These are phyloP conservation scores for Xylariaceae sp. DNA, from an alignment of 2,329 filamentous ascomycete genomes.

Conservation along the genomic window DNA sequence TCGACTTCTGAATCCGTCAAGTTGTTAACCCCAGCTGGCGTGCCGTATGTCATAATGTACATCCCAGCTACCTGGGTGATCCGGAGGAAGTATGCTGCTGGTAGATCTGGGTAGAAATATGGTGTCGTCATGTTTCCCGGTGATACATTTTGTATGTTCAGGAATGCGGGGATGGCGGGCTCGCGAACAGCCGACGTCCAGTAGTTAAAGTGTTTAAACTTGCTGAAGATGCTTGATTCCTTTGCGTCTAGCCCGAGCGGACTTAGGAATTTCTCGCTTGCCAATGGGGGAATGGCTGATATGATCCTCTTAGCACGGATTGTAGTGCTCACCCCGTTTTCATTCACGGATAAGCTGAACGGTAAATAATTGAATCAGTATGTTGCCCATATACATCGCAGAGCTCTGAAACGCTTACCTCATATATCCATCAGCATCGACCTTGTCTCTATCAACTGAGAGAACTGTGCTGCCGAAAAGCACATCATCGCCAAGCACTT, in stretches of 20 bases:
- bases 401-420: neutral
- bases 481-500: slow-evolving; percentile 26
- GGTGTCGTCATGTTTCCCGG: neutral
- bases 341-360: neutral
- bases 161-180: neutral
- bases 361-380: neutral
- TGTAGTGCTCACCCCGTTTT: neutral
- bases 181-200: neutral
- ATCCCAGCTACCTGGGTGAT: neutral
- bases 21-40: slow-evolving; percentile 11
- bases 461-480: slow-evolving; percentile 25
- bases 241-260: neutral
- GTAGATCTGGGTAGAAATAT: neutral
- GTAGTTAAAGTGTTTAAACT: slow-evolving; percentile 1
- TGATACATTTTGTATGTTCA: neutral
- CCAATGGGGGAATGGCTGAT: neutral
- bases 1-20: slow-evolving; percentile 8
- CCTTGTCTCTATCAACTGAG: neutral
- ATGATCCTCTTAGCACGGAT: neutral
- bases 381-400: neutral
- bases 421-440: neutral
- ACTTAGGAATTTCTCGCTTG: neutral
- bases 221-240: neutral
- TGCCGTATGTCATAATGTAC: neutral
- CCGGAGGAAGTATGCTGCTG: neutral